Conservation (phyloP, 225 moss, liverwort and hornwort species). For the Neckera pumila region DNA sequence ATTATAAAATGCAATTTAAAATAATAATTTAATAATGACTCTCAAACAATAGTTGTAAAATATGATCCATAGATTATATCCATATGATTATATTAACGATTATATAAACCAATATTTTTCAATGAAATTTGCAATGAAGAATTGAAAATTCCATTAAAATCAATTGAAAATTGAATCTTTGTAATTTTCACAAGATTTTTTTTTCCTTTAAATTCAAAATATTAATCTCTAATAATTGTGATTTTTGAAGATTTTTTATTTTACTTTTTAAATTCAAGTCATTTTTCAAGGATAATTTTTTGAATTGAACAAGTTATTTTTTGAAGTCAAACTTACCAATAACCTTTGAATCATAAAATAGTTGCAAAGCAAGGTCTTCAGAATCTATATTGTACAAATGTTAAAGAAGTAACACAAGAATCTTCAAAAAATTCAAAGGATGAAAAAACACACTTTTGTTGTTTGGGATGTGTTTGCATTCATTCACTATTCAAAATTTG, state of each 20-base stretch:
- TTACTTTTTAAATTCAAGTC: background rate
- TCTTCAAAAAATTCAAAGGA: background rate
- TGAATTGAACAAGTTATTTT: background rate
- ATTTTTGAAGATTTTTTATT: background rate
- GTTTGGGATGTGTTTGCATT: background rate
- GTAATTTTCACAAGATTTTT: background rate
- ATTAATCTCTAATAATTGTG: fast-evolving
- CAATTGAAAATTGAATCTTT: background rate
- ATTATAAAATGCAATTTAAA: background rate
- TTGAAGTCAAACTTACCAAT: fast-evolving
- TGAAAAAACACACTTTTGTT: background rate
- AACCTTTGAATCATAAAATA: background rate
- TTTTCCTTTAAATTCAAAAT: background rate
- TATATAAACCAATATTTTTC: background rate
- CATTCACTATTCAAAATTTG: background rate
- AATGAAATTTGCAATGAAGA: background rate
- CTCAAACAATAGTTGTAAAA: background rate
- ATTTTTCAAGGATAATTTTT: background rate
- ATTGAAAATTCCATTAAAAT: background rate
- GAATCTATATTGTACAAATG: background rate
- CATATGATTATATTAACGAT: background rate
- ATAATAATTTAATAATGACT: background rate
- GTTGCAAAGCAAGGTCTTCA: background rate
- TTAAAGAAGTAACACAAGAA: background rate
- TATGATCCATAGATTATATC: background rate